Percentiles rank a stretch among this genome's conserved stretches.
These are phyloP conservation scores for Lactarius akahatsu DNA, from an alignment of 768 basidiomycete genomes.

Conservation along the genomic window DNA sequence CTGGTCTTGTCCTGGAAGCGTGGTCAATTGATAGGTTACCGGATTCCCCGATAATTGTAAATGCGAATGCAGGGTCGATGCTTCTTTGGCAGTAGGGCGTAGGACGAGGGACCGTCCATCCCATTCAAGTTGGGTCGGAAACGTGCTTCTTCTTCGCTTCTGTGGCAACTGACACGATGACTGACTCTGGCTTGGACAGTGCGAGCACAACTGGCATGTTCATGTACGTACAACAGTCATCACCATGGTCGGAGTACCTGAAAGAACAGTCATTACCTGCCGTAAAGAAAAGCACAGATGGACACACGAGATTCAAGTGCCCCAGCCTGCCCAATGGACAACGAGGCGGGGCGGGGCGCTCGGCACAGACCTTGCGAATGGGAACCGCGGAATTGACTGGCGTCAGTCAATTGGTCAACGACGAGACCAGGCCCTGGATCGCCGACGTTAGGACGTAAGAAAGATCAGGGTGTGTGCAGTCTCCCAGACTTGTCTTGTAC, in stretches of 20 bases:
- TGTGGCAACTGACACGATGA: background rate
- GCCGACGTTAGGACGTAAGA: background rate
- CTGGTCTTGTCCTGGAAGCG: background rate
- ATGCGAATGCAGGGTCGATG: background rate
- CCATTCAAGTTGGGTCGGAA: background rate
- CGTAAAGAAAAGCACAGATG: conserved; percentile 15
- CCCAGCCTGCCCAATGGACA: background rate
- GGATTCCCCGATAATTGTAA: background rate
- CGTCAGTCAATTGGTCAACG: background rate
- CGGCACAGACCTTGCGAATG: background rate
- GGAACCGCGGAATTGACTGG: background rate
- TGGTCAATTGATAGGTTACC: background rate
- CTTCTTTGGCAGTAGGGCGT: background rate
- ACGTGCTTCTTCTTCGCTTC: background rate
- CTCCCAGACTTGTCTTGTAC: background rate
- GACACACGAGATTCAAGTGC: conserved; percentile 10
- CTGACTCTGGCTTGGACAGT: no score
- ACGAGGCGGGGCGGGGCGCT: conserved; percentile 9
- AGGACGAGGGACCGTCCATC: background rate
- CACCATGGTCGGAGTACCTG: conserved; percentile 3
- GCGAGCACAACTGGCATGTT: no score
- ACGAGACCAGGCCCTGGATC: background rate
- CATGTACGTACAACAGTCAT: background rate
- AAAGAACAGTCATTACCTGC: background rate
- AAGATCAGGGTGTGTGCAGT: background rate